Conservation (phyloP, 2,329 filamentous ascomycete genomes). For the Scorias spongiosa region DNA sequence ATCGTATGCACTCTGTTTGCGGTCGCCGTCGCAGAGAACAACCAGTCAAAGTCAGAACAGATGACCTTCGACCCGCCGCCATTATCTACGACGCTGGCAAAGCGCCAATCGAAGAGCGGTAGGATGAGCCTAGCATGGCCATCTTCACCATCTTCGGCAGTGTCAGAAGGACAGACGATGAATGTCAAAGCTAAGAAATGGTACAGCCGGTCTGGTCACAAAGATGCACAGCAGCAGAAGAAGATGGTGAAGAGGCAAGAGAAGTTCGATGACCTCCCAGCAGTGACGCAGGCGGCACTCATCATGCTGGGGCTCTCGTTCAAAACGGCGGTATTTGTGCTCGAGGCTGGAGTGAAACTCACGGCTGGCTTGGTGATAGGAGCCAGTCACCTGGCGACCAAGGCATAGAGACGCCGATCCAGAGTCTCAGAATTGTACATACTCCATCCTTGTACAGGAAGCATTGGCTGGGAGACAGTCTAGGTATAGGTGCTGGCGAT, state of each 20-base stretch:
- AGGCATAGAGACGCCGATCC: constrained; percentile 12
- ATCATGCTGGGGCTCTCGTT: constrained; percentile 26
- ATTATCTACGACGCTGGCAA: neutral
- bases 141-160: constrained; percentile 3
- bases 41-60: constrained; percentile 11
- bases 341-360: constrained; percentile 27
- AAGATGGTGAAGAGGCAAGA: constrained; percentile 12
- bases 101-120: constrained; percentile 4
- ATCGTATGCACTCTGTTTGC: constrained; percentile 27
- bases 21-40: constrained; percentile 30
- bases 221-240: constrained; percentile 4
- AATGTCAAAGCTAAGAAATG: constrained; percentile 1
- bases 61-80: constrained; percentile 20
- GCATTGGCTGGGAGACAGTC: neutral
- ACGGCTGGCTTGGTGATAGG: constrained; percentile 23
- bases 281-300: constrained; percentile 24
- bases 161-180: neutral
- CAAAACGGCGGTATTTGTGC: constrained; percentile 27
- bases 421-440: neutral
- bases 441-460: neutral
- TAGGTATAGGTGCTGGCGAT: neutral
- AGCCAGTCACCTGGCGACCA: constrained; percentile 22
- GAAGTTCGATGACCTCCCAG: constrained; percentile 22
- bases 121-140: constrained; percentile 1
- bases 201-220: constrained; percentile 1